Conservation (phyloP, 2,329 filamentous ascomycete species). For the Balansia obtecta region DNA sequence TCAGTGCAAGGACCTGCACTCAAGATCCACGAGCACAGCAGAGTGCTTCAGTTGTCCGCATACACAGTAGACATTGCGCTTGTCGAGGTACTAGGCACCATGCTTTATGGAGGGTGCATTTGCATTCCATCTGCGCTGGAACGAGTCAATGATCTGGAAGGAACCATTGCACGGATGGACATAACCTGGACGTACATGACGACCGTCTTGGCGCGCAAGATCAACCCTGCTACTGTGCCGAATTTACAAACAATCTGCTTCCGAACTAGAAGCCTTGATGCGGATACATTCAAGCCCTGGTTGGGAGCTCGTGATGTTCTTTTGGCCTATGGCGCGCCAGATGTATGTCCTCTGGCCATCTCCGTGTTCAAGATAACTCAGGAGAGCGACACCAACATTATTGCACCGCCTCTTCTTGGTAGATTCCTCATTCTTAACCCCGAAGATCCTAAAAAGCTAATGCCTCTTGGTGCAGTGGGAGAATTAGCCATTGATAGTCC, state of each 20-base stretch:
- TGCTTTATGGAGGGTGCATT: slow-evolving; percentile 45
- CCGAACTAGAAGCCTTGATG: slow-evolving; percentile 36
- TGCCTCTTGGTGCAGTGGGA: slow-evolving; percentile 41
- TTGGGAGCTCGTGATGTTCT: slow-evolving; percentile 31
- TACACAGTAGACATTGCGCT: slow-evolving; percentile 42
- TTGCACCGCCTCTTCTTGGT: slow-evolving; percentile 35
- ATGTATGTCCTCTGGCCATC: slow-evolving; percentile 38
- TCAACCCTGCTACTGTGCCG: slow-evolving; percentile 24
- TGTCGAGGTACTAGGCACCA: slow-evolving; percentile 36
- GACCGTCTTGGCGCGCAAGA: slow-evolving; percentile 40
- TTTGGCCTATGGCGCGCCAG: slow-evolving; percentile 38
- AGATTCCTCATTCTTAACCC: slow-evolving; percentile 41
- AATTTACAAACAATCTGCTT: slow-evolving; percentile 30
- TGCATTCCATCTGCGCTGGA: slow-evolving; percentile 42
- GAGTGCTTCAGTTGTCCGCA: slow-evolving; percentile 43
- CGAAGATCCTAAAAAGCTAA: slow-evolving; percentile 34
- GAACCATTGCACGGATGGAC: slow-evolving; percentile 35
- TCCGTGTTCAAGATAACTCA: slow-evolving; percentile 31
- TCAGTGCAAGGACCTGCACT: slow-evolving; percentile 37
- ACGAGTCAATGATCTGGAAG: slow-evolving; percentile 34
- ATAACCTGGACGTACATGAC: slow-evolving; percentile 45
- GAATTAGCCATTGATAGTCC: slow-evolving; percentile 48
- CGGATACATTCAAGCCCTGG: slow-evolving; percentile 36
- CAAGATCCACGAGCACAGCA: slow-evolving; percentile 34
- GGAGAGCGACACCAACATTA: slow-evolving; percentile 25